Conservation (phyloP, 192 early-diverging fungal species). For the Backusella liffmaniae region DNA sequence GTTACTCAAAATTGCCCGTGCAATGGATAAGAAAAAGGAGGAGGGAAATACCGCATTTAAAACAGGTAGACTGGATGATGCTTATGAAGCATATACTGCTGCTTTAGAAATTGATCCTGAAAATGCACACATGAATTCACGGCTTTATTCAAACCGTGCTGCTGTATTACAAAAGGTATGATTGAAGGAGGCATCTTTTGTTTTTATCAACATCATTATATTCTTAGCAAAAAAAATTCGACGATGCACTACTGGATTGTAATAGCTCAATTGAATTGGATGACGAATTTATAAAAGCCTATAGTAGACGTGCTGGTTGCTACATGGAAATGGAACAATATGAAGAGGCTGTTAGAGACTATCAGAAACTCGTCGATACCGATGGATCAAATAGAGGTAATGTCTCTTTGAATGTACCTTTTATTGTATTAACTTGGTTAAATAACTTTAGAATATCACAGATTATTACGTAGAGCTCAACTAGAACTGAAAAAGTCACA, state of each 20-base stretch:
- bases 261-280: constrained; percentile 64
- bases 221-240: constrained; percentile 47
- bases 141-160: constrained; percentile 75
- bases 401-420: not conserved
- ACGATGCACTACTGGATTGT: constrained; percentile 61
- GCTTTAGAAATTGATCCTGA: constrained; percentile 66
- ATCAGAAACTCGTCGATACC: constrained; percentile 54
- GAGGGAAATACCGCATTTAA: constrained; percentile 79
- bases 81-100: constrained; percentile 66
- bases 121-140: constrained; percentile 60
- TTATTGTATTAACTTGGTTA: not conserved
- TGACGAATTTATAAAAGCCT: constrained; percentile 66
- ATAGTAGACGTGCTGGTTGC: constrained; percentile 75
- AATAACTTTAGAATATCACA: constrained; percentile 31
- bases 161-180: constrained; percentile 62
- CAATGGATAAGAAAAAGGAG: constrained; percentile 63
- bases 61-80: constrained; percentile 50
- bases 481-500: constrained; percentile 63
- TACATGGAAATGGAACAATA: constrained; percentile 70
- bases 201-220: not conserved
- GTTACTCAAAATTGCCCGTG: constrained; percentile 62
- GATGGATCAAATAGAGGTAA: constrained; percentile 64
- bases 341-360: constrained; percentile 78
- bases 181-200: not conserved
- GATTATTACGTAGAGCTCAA: constrained; percentile 54